phyloP scores from a whole-genome alignment of 2,329 filamentous ascomycete species.

The Xylariaceae sp. region DNA sequence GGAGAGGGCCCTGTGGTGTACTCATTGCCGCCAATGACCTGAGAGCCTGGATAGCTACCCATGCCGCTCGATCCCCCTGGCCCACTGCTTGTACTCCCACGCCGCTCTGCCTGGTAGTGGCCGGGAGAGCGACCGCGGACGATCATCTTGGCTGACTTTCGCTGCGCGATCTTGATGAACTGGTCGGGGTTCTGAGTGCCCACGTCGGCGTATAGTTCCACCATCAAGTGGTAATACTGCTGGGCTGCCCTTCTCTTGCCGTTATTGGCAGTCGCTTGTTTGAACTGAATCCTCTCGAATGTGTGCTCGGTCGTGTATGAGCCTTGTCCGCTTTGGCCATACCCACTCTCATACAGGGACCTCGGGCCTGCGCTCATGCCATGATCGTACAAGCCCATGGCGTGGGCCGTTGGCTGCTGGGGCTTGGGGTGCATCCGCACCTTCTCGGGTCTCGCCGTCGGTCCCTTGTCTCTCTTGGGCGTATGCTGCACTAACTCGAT shows the following conservation, averaged over 20 bases:
- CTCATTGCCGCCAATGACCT: slow-evolving; percentile 32
- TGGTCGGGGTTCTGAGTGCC: slow-evolving; percentile 40
- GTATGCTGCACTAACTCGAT: slow-evolving; percentile 88
- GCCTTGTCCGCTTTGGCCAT: slow-evolving; percentile 27
- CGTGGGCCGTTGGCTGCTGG: slow-evolving; percentile 40
- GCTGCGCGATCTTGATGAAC: slow-evolving; percentile 64
- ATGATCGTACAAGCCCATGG: slow-evolving; percentile 35
- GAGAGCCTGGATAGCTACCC: slow-evolving; percentile 37
- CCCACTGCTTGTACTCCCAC: slow-evolving; percentile 62
- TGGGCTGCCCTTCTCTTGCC: slow-evolving; percentile 84
- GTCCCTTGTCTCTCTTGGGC: slow-evolving; percentile 83
- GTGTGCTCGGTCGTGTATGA: slow-evolving; percentile 46
- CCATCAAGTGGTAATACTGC: slow-evolving; percentile 86
- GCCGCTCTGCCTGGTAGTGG: slow-evolving; percentile 66
- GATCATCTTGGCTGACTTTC: slow-evolving; percentile 73
- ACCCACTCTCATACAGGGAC: slow-evolving; percentile 34
- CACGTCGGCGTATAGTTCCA: slow-evolving; percentile 72
- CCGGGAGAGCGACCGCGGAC: slow-evolving; percentile 79
- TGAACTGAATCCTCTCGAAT: slow-evolving; percentile 91
- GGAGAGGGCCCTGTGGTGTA: slow-evolving; percentile 29
- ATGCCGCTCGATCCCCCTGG: slow-evolving; percentile 56
- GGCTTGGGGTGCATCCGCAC: slow-evolving; percentile 60
- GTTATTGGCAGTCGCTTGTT: slow-evolving; percentile 89
- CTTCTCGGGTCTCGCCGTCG: slow-evolving; percentile 65
- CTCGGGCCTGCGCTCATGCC: slow-evolving; percentile 26